phyloP scores from a whole-genome alignment of 2,329 filamentous ascomycete genomes.

The Fusarium hostae region DNA sequence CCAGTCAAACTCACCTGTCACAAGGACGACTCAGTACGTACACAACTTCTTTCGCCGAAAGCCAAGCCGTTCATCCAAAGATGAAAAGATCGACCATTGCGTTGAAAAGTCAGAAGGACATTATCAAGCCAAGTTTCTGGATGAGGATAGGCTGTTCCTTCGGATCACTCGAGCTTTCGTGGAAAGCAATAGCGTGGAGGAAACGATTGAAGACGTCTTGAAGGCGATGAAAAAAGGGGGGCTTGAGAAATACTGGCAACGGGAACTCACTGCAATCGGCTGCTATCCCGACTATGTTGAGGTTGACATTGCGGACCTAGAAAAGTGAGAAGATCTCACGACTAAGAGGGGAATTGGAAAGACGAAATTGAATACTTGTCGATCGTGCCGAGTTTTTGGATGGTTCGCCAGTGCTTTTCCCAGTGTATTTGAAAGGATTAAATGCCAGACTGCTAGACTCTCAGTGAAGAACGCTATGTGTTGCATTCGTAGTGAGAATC shows the following conservation, averaged over 20 bases:
- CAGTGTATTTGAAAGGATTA: no score
- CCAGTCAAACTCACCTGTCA: no score
- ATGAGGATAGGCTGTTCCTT: background rate
- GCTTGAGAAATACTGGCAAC: background rate
- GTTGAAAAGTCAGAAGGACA: background rate
- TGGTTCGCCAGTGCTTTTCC: accelerated
- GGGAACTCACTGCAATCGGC: background rate
- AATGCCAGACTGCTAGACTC: background rate
- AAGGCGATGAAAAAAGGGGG: background rate
- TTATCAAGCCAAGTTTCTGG: background rate
- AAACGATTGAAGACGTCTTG: background rate
- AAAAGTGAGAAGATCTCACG: background rate
- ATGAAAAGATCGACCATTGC: background rate
- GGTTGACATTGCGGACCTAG: background rate
- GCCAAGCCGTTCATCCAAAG: accelerated
- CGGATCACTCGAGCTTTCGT: background rate
- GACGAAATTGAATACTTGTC: background rate
- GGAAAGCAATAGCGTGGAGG: background rate
- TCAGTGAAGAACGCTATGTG: no score
- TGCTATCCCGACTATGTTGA: accelerated
- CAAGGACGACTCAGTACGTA: background rate
- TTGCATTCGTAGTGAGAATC: background rate
- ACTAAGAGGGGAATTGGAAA: background rate
- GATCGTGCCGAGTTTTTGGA: accelerated
- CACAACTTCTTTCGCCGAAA: background rate